Evolutionary conservation across 441 rosid genomes (phyloP), one percentile per base, ranked within the genome.

Genomic region (Erodium texanum): DNA sequence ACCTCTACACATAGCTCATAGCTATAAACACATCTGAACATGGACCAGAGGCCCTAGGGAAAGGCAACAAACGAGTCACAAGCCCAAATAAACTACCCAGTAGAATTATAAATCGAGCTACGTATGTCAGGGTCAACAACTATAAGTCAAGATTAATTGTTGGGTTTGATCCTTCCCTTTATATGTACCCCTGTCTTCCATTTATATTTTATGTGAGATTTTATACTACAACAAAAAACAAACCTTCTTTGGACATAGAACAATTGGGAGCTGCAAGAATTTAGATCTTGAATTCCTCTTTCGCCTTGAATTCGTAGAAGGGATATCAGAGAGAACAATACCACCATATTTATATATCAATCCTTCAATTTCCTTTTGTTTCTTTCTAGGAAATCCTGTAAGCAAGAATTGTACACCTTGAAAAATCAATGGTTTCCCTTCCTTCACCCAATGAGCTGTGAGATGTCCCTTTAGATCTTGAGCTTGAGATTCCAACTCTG

Each of bases 231-330:
- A 43, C 38, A 43, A 45, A 43, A n/a, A 75, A 64, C 77, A 18
- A 67, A 87, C 89, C 88, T 85, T 88, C 76, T 80, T 86, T 18
- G 80, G 68, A 67, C 84, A 80, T 68, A 88, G 70, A 65, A 88
- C 67, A 48, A 85, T 62, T 38, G 87, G 88, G 73, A 64, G 85
- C 70, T 64, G 81, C 59, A 34, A 75, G 68, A 71, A 65, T 52
- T 64, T 61, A 61, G 71, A 65, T 65, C 71, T 76, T 23, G 66
- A 72, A 69, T 68, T 69, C 74, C 80, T 72, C 64, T 72, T 82
- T 64, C 69, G 61, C 62, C 75, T 73, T 45, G 74, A 66, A 72
- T 68, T 82, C 66, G 74, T 70, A 19, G 82, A 70, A 62, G 94
- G 88, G 58, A 88, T 74, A 68, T 82, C 87, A 65, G 65, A 52